These are phyloP conservation scores for Carallia pectinifolia DNA, from an alignment of 345 rosid species.

Conservation along the genomic window DNA sequence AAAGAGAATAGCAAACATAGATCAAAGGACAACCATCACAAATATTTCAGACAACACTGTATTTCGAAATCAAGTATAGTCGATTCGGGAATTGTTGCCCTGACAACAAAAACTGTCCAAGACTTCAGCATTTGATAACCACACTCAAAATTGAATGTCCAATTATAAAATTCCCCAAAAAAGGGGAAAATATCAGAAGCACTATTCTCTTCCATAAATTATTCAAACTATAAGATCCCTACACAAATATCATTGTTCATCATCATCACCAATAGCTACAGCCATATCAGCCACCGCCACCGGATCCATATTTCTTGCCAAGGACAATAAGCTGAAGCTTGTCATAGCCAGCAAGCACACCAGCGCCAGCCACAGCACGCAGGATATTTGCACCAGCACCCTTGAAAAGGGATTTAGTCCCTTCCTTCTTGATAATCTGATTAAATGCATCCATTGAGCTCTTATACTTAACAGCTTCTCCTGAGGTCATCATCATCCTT, in stretches of 20 bases:
- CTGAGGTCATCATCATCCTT: slow-evolving; percentile 43
- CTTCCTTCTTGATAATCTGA: slow-evolving; percentile 30
- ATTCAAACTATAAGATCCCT: slow-evolving; percentile 24
- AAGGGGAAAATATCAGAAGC: slow-evolving; percentile 12
- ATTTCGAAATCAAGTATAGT: no score
- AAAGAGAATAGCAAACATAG: no score
- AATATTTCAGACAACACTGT: no score
- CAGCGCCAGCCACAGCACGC: slow-evolving; percentile 36
- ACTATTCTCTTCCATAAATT: slow-evolving; percentile 19
- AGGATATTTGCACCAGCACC: slow-evolving; percentile 38
- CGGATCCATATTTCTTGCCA: slow-evolving; percentile 32
- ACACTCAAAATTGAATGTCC: slow-evolving; percentile 22
- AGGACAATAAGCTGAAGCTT: slow-evolving; percentile 31
- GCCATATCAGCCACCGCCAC: slow-evolving; percentile 17
- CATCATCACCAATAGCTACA: not conserved
- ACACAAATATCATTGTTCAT: slow-evolving; percentile 14
- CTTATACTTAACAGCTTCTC: slow-evolving; percentile 35
- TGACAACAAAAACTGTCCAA: no score
- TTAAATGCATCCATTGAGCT: slow-evolving; percentile 28
- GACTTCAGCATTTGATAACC: not conserved
- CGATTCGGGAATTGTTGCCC: no score
- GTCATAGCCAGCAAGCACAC: slow-evolving; percentile 39
- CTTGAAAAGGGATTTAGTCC: slow-evolving; percentile 29
- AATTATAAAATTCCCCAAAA: slow-evolving; percentile 5
- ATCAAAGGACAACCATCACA: no score